Percentiles rank a stretch among this genome's conserved stretches.
phyloP scores from a whole-genome alignment of 2,329 filamentous ascomycete genomes.

The Apiospora pterosperma region DNA sequence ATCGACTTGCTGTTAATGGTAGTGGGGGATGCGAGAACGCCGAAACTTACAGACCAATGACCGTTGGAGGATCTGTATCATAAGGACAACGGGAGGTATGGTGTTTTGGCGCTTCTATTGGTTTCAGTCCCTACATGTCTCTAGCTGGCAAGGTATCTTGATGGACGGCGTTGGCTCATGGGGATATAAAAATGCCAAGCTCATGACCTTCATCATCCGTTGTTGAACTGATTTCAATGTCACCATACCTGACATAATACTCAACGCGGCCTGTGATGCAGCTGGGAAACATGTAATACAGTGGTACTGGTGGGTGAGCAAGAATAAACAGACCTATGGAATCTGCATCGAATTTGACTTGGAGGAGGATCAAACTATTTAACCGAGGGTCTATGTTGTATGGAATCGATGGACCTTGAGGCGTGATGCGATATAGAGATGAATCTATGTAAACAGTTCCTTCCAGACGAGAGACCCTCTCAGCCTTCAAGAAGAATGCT shows the following conservation, averaged over 20 bases:
- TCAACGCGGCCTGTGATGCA: constrained; percentile 42
- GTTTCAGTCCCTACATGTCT: no score
- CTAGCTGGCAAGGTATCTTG: no score
- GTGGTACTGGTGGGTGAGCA: constrained; percentile 58
- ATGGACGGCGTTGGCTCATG: no score
- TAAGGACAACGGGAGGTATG: no score
- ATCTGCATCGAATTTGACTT: constrained; percentile 56
- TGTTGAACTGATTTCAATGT: constrained; percentile 43
- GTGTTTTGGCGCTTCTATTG: no score
- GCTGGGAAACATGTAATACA: constrained; percentile 49
- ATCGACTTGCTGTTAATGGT: background rate
- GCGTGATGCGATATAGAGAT: no score
- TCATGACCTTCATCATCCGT: background rate
- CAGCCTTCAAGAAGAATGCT: no score
- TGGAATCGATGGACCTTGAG: background rate
- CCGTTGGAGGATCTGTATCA: no score
- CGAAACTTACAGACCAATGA: no score
- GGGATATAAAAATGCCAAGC: constrained; percentile 30
- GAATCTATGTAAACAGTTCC: no score
- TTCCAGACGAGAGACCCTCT: no score
- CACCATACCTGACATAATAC: constrained; percentile 45
- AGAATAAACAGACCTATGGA: constrained; percentile 59
- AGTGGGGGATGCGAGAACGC: background rate
- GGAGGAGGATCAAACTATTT: background rate
- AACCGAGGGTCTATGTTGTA: background rate